Percentiles rank a stretch among this genome's conserved stretches.
Conservation (phyloP, 805 yeast genomes). For the Hyphopichia homilentoma region DNA sequence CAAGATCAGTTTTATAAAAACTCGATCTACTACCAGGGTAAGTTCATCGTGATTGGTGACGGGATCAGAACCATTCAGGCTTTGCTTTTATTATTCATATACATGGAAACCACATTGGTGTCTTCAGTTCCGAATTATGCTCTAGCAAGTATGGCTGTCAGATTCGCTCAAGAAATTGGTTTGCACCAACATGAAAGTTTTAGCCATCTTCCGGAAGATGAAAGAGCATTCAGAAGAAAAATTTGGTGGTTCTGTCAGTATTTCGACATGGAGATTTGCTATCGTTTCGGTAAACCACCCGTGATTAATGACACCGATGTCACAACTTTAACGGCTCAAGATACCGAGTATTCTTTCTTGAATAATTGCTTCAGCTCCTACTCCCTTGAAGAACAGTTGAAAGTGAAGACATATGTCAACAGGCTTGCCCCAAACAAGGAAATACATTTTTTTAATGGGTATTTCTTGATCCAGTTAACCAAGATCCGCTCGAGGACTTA, state of each 20-base stretch:
- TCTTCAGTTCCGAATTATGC: slow-evolving; percentile 27
- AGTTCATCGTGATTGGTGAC: slow-evolving; percentile 46
- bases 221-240: slow-evolving; percentile 19
- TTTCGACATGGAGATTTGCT: slow-evolving; percentile 36
- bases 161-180: slow-evolving; percentile 41
- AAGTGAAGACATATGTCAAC: no score
- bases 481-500: slow-evolving; percentile 28
- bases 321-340: slow-evolving; percentile 20
- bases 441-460: slow-evolving; percentile 4
- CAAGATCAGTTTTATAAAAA: slow-evolving; percentile 18
- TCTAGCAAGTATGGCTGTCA: slow-evolving; percentile 28
- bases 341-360: slow-evolving; percentile 5
- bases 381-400: no score
- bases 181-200: slow-evolving; percentile 34
- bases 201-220: slow-evolving; percentile 15
- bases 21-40: slow-evolving; percentile 51
- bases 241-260: slow-evolving; percentile 38
- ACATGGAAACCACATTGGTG: slow-evolving; percentile 28
- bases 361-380: no score
- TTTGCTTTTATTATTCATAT: slow-evolving; percentile 43
- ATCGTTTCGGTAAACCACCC: slow-evolving; percentile 39
- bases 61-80: slow-evolving; percentile 52
- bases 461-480: slow-evolving; percentile 14
- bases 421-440: slow-evolving; percentile 2
- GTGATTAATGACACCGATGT: slow-evolving; percentile 31